These are phyloP conservation scores for Cercospora brassicicola DNA, from an alignment of 2,329 filamentous ascomycete species.

Conservation along the genomic window DNA sequence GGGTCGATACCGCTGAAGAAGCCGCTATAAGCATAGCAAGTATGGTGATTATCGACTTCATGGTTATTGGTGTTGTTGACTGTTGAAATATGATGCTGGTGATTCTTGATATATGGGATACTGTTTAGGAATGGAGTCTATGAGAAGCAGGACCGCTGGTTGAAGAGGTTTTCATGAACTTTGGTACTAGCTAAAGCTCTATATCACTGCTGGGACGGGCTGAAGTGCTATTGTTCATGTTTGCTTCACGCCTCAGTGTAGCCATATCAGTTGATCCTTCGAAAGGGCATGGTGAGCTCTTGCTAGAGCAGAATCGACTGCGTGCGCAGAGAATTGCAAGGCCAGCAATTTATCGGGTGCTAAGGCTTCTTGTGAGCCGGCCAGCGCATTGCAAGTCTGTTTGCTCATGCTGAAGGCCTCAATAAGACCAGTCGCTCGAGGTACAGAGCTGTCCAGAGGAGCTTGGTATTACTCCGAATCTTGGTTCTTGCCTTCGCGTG, in stretches of 20 bases:
- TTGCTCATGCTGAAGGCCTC: background rate
- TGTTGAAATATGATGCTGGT: background rate
- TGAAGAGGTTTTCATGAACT: too few relatives aligned
- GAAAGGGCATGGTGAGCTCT: background rate
- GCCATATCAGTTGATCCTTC: background rate
- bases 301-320: background rate
- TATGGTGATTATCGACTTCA: too few relatives aligned
- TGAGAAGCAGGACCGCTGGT: too few relatives aligned
- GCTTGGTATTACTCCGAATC: background rate
- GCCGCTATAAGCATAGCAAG: background rate
- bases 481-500: background rate
- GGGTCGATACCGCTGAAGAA: background rate
- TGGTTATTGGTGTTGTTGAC: background rate
- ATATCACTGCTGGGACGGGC: background rate
- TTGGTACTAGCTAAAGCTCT: background rate
- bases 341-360: background rate
- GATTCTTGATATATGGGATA: background rate
- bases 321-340: background rate
- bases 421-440: background rate
- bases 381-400: background rate
- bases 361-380: background rate
- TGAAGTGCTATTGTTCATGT: background rate
- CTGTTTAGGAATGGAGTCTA: background rate
- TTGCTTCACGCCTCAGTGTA: background rate
- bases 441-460: background rate